Evolutionary conservation across 345 rosid species (phyloP), one percentile per base, ranked within the genome.

Genomic region (Cochlearia excelsa): DNA sequence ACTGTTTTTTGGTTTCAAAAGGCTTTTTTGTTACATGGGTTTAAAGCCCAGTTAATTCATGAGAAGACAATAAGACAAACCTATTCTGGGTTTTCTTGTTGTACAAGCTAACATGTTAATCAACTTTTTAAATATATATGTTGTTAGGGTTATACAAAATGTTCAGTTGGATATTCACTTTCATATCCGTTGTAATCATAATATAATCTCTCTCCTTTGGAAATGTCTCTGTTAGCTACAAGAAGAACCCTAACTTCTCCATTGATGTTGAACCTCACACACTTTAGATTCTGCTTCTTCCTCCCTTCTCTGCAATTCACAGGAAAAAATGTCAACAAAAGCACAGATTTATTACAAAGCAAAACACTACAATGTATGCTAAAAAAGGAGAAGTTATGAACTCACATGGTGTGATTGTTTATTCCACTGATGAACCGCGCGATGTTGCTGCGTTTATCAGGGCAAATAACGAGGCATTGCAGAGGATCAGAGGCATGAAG

Each of bases 141-240:
- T 1, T 27, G 3, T 10, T 2, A 9, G 39, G 40, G 59, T 81
- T 78, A 93, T 60, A 89, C 87, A 77, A 93, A 93, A 79, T 93
- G 94, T 54, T 93, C 90, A 30, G 97, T 93, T 6, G 99, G 95
- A 68, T 93, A 93, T 68, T 84, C 88, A 66, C 87, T 84, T 74
- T 89, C 91, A 57, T 81, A 78, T 56, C 95, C 99, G 40, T 93
- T 93, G 75, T 93, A 93, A 79, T 93, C 99, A 65, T 89, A 89
- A 65, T 93, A 89, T 56, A 93, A 76, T 51, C 89, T 74, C 78
- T 93, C 99, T 9, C 95, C 97, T 72, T 81, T 83, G 0, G 75
- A 41, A 68, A 93, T 85, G 41, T 87, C 89, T 61, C 95, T 80
- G 67, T 84, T 93, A 23, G 99, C 95, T 61, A 93, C 77, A 48